Percentiles rank a stretch among this genome's conserved stretches.
Conservation (phyloP, 2,329 filamentous ascomycete genomes). For the Ascochyta viciae-villosae region DNA sequence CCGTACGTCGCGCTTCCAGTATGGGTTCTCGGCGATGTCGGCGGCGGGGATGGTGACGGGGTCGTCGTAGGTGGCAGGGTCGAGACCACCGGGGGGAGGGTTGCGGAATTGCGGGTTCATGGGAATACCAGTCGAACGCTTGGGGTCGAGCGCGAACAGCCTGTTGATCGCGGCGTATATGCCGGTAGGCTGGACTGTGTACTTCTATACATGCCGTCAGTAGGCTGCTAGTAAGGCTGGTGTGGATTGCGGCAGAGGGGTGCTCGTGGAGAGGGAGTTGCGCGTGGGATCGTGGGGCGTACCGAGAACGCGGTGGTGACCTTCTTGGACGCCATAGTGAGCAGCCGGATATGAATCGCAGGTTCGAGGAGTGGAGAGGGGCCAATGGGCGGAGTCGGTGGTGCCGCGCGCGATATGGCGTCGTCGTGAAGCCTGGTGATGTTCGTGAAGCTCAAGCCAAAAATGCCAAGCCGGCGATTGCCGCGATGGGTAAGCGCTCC, state of each 20-base stretch:
- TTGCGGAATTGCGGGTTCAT: slow-evolving; percentile 92
- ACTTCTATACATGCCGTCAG: slow-evolving; percentile 71
- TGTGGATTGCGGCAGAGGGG: slow-evolving; percentile 12
- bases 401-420: slow-evolving; percentile 24
- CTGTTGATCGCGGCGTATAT: slow-evolving; percentile 86
- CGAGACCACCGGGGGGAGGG: slow-evolving; percentile 77
- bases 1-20: slow-evolving; percentile 93
- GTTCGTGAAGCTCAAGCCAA: slow-evolving; percentile 31
- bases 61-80: slow-evolving; percentile 78
- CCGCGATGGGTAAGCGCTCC: slow-evolving; percentile 24
- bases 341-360: slow-evolving; percentile 18
- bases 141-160: slow-evolving; percentile 79
- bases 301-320: slow-evolving; percentile 41
- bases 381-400: slow-evolving; percentile 33
- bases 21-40: slow-evolving; percentile 89
- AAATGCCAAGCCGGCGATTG: slow-evolving; percentile 30
- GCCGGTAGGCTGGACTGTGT: slow-evolving; percentile 88
- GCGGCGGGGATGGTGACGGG: slow-evolving; percentile 83
- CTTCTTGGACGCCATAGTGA: slow-evolving; percentile 44
- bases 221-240: neutral
- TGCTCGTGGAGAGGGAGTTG: slow-evolving; percentile 5
- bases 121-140: slow-evolving; percentile 89
- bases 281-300: slow-evolving; percentile 19
- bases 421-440: slow-evolving; percentile 34
- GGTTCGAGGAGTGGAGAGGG: slow-evolving; percentile 26